Base-by-base conservation (phyloP, 148 eudicot species). In the Rhododendron simsii region DNA sequence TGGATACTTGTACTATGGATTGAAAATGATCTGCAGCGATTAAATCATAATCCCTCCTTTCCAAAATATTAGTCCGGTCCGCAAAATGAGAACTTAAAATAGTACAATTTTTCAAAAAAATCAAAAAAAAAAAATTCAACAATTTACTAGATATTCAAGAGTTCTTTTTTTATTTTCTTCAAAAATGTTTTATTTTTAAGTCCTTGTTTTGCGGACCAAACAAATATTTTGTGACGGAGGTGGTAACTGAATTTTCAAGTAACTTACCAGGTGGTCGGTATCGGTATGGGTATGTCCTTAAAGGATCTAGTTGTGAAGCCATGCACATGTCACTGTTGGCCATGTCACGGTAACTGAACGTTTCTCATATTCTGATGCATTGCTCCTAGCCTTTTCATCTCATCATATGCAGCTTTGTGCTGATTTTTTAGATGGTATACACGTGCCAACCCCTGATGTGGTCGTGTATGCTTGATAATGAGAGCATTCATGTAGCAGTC, bases 311-410 rank as follows among this genome's bases (percentile, higher is more conserved):
- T 71, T 87, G 90, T 82, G 98, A 92, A 81, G 96, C 98, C 93
- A 90, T 93, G 81, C 91, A 86, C 53, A 95, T 94, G 87, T 95
- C 98, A 69, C 84, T 89, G 91, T 92, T 95, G 76, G 96, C 95
- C 93, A 92, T 92, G 35, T 94, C 98, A 87, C 98, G 97, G 57
- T 94, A 95, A 87, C 98, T 30, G 98, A 94, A 57, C 96, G 91
- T 87, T 95, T 95, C 85, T 95, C 98, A 77, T 95, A 94, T 61
- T 98, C 98, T 9, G 98, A 94, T 82, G 98, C 98, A 90, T 93
- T 94, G 85, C 91, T 39, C 48, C 90, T 87, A 55, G 98, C 98
- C 88, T 94, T 95, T 84, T 93, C 96, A 95, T 94, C 89, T 95
- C 98, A 73, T 93, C 98, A 87, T 93, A 94, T 20, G 98, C 98